Evolutionary conservation across 2,329 filamentous ascomycete species (phyloP).

Genomic region (Colletotrichum simmondsii): DNA sequence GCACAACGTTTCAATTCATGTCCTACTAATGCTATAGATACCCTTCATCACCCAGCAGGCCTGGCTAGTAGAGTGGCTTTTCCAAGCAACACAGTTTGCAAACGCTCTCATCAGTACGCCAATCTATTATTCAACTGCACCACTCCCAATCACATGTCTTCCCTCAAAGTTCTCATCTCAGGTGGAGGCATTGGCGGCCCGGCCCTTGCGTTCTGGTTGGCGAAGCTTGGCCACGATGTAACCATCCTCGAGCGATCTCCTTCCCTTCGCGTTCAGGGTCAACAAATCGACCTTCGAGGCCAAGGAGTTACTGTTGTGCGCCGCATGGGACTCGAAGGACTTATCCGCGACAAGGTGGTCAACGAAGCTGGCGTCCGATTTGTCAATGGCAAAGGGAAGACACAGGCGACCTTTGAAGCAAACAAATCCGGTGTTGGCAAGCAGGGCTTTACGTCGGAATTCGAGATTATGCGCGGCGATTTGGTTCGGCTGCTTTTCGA

Average conservation of each 20-base stretch:
- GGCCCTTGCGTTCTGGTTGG: constrained; percentile 54
- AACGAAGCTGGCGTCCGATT: constrained; percentile 59
- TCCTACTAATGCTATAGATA: background rate
- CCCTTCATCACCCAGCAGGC: background rate
- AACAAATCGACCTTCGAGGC: constrained; percentile 58
- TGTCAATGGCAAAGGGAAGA: constrained; percentile 52
- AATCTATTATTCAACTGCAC: too few species aligned
- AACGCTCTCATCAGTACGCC: background rate
- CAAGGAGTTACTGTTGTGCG: constrained; percentile 51
- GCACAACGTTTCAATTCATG: background rate
- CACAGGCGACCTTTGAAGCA: constrained; percentile 51
- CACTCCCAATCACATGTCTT: constrained; percentile 36
- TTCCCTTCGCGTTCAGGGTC: constrained; percentile 49
- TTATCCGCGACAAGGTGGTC: constrained; percentile 49
- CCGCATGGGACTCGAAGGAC: constrained; percentile 51
- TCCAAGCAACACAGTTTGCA: background rate
- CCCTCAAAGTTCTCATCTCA: constrained; percentile 58
- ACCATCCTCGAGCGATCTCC: constrained; percentile 56
- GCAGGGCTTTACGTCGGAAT: constrained; percentile 64
- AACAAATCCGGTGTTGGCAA: constrained; percentile 53
- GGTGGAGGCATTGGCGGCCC: constrained; percentile 59
- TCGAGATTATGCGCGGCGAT: constrained; percentile 69
- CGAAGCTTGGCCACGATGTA: constrained; percentile 47
- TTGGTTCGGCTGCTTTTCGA: constrained; percentile 63
- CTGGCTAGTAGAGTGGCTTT: too few species aligned